phyloP scores from a whole-genome alignment of 208 protist species.

The Crithidia mellificae region DNA sequence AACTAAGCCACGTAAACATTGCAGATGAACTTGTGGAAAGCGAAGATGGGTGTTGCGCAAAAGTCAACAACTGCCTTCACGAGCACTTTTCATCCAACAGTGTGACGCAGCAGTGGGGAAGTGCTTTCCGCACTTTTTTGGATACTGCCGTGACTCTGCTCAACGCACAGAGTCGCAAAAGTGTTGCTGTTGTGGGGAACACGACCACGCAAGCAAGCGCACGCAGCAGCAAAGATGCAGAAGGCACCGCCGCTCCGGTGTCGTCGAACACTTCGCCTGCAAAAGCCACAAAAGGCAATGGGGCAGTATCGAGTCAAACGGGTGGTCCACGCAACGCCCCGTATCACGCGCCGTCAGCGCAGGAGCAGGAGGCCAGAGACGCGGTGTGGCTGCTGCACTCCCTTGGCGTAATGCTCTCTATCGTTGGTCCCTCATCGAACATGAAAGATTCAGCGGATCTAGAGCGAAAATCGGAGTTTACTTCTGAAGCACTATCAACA shows the following conservation, averaged over 20 bases:
- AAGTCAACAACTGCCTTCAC: background rate
- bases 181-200: background rate
- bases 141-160: too few relatives aligned
- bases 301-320: background rate
- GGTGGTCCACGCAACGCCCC: background rate
- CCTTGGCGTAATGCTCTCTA: conserved; percentile 3
- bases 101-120: background rate
- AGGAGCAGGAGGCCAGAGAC: conserved; percentile 11
- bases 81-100: background rate
- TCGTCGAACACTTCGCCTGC: background rate
- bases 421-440: background rate
- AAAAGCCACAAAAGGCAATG: background rate
- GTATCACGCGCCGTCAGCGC: background rate
- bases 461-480: too few relatives aligned
- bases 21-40: too few relatives aligned
- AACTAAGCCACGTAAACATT: too few relatives aligned
- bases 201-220: background rate
- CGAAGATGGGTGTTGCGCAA: too few relatives aligned
- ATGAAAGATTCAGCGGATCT: too few relatives aligned
- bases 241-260: background rate
- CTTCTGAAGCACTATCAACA: too few relatives aligned
- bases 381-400: conserved; percentile 22
- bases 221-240: background rate
- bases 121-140: too few relatives aligned
- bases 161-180: too few relatives aligned